Conservation (phyloP, 208 protist species). For the Crithidia expoeki region DNA sequence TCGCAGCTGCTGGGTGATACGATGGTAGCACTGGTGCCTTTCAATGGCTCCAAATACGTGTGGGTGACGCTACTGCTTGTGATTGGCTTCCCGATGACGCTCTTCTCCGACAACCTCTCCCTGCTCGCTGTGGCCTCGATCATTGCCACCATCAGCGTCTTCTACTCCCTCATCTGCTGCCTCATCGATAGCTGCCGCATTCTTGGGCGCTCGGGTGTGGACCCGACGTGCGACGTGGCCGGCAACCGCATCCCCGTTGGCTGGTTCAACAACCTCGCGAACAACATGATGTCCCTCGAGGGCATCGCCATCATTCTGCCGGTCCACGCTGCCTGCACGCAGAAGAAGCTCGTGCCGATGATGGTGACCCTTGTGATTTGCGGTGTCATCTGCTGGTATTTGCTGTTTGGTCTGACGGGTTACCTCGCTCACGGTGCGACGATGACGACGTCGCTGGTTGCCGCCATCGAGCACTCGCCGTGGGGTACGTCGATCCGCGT, state of each 20-base stretch:
- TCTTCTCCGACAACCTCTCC: constrained; percentile 66
- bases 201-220: constrained; percentile 21
- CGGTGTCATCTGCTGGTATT: constrained; percentile 53
- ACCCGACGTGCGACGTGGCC: constrained; percentile 28
- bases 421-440: constrained; percentile 68
- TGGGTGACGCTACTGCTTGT: constrained; percentile 55
- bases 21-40: constrained; percentile 48
- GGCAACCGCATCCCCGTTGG: constrained; percentile 44
- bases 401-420: constrained; percentile 68
- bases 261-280: constrained; percentile 74
- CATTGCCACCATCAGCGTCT: constrained; percentile 66
- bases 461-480: constrained; percentile 40
- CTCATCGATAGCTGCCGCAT: constrained; percentile 31
- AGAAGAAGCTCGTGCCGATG: constrained; percentile 56
- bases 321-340: constrained; percentile 65
- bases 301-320: constrained; percentile 77
- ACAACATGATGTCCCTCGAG: constrained; percentile 82
- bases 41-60: constrained; percentile 53
- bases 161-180: constrained; percentile 61
- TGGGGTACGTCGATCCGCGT: constrained; percentile 56
- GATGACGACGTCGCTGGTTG: constrained; percentile 54
- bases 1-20: constrained; percentile 64
- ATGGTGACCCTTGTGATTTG: constrained; percentile 56
- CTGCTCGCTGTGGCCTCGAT: constrained; percentile 63
- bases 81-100: constrained; percentile 60